Base-by-base conservation (phyloP, 495 filamentous ascomycete genomes). In the Penicillium coprophilum region DNA sequence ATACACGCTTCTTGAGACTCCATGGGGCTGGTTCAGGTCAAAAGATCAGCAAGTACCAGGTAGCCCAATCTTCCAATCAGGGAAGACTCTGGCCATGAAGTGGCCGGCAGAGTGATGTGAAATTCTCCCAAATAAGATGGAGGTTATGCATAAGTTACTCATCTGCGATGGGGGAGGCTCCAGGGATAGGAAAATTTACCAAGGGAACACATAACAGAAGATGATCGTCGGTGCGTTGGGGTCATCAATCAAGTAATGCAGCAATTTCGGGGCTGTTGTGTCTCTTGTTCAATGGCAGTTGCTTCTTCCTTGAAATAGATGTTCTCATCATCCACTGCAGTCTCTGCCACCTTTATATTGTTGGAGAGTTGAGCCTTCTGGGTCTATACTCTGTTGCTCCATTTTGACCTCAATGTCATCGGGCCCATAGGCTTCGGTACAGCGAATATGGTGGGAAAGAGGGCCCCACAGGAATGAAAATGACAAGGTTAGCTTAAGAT, bases 61-160 rank as follows among this genome's bases (percentile, higher is more conserved):
- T 10, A 82, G 51, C 0, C 71, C 68, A 38, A 83, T 55, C 12
- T 62, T 66, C 64, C 72, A 77, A 7, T 71, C 63, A 20, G 82
- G 82, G 8, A 85, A 64, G 4, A 74, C 64, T 27, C 71, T 71
- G 6, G 80, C 79, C 12, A 83, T 70, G 64, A 80, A 83, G 23
- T 79, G 70, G 4, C 81, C 82, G 11, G 74, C 76, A 58, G 82
- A 83, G 59, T 82, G 78, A 51, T 72, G 77, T 7, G 78, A 80
- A 15, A 82, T 81, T 55, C 81, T 79, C 30, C 83, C 81, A 54
- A 84, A 83, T 60, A 84, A 82, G 49, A 83, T 69, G 1, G 80
- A 82, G 58, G 80, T 82, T 0, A 80, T 83, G 40, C 80, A 71
- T 53, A 78, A 85, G 39, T 71, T 66, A 48, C 76, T 78, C 71